Percentiles rank a stretch among this genome's conserved stretches.
Evolutionary conservation across 192 early-diverging fungal species (phyloP).

Genomic region (Entomortierella parvispora): DNA sequence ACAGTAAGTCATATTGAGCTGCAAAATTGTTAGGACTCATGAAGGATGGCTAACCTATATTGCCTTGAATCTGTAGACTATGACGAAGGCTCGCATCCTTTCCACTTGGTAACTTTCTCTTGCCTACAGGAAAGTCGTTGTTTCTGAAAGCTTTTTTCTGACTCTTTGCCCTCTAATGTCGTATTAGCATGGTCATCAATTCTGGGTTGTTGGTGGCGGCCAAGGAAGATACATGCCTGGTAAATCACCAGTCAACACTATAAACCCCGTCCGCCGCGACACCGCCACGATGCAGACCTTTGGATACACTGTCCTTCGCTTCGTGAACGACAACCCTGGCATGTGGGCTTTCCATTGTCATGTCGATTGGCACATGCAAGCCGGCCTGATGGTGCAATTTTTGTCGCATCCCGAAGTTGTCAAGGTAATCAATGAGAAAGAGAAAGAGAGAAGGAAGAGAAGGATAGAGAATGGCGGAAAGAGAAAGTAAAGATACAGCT

Average conservation of each 20-base stretch:
- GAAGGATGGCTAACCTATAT: neutral
- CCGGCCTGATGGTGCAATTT: slow-evolving; percentile 30
- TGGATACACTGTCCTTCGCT: slow-evolving; percentile 11
- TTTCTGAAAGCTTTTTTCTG: too few species aligned
- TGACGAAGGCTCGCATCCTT: slow-evolving; percentile 13
- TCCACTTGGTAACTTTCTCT: too few species aligned
- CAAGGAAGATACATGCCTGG: too few species aligned
- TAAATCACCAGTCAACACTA: neutral
- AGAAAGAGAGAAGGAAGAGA: neutral
- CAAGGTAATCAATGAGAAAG: neutral
- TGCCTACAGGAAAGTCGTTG: too few species aligned
- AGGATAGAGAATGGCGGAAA: too few species aligned
- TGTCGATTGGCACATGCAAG: slow-evolving; percentile 48
- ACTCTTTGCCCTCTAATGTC: too few species aligned
- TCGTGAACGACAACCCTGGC: slow-evolving; percentile 31
- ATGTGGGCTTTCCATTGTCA: slow-evolving; percentile 49
- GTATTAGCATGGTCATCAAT: too few species aligned
- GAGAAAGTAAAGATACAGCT: too few species aligned
- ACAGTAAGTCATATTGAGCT: slow-evolving; percentile 23
- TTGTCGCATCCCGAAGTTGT: neutral
- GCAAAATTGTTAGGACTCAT: neutral
- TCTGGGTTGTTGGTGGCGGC: too few species aligned
- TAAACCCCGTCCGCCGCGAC: slow-evolving; percentile 22
- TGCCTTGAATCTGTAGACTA: slow-evolving; percentile 2
- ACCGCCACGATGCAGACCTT: slow-evolving; percentile 7